Percentiles rank a stretch among this genome's conserved stretches.
phyloP scores from a whole-genome alignment of 1,139 yeast species.

The Saccharomycopsis crataegensis region DNA sequence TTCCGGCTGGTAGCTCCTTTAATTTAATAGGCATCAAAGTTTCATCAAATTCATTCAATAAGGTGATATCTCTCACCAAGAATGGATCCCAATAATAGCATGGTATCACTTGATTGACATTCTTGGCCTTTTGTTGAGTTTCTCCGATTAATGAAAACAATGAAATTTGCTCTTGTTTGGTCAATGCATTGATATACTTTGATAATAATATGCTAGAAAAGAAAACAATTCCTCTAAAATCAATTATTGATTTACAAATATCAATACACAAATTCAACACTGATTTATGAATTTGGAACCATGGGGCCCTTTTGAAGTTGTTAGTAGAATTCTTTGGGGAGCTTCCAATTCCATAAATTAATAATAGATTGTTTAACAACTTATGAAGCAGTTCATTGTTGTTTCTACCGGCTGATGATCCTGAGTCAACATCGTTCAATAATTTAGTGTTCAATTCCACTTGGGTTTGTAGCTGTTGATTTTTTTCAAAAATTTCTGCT shows the following conservation, averaged over 20 bases:
- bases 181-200: constrained; percentile 44
- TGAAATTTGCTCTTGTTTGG: constrained; percentile 41
- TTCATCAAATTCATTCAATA: constrained; percentile 24
- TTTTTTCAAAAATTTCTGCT: constrained; percentile 13
- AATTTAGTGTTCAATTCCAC: constrained; percentile 14
- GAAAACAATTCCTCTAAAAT: constrained; percentile 38
- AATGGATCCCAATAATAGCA: constrained; percentile 64
- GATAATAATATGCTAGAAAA: constrained; percentile 48
- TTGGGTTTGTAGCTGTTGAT: constrained; percentile 19
- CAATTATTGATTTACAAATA: constrained; percentile 45
- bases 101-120: constrained; percentile 22
- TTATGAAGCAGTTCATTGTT: constrained; percentile 3
- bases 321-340: constrained; percentile 23
- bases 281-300: constrained; percentile 55
- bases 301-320: constrained; percentile 31
- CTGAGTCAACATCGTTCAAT: not conserved
- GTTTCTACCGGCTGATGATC: not conserved
- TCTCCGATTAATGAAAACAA: constrained; percentile 26
- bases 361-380: constrained; percentile 27
- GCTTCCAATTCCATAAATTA: constrained; percentile 36
- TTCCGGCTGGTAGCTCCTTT: constrained; percentile 11
- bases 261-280: constrained; percentile 48
- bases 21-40: constrained; percentile 14
- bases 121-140: constrained; percentile 25
- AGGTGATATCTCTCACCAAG: constrained; percentile 45